A percentile compares a stretch with the other conserved stretches of the same genome.
Conservation (phyloP, 108 stramenopile species). For the Cyclotella atomus region DNA sequence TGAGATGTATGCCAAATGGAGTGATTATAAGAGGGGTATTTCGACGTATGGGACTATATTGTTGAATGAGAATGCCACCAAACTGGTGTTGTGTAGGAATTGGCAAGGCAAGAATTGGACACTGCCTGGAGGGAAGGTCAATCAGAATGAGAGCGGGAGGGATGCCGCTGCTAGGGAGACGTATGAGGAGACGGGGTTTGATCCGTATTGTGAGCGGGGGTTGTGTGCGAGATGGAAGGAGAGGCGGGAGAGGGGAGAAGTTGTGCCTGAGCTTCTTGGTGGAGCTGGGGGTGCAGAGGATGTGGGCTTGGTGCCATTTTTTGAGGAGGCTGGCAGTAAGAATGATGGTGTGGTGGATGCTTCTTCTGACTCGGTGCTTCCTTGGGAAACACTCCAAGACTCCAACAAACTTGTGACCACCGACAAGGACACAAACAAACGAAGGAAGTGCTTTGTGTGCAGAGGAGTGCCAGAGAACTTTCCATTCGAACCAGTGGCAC, state of each 20-base stretch:
- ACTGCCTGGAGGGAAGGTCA: conserved; percentile 87
- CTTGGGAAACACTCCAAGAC: conserved; percentile 63
- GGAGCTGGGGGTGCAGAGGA: conserved; percentile 1
- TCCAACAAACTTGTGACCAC: conserved; percentile 56
- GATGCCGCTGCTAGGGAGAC: conserved; percentile 86
- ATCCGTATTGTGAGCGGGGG: conserved; percentile 59
- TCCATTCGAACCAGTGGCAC: conserved; percentile 83
- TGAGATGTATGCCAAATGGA: conserved; percentile 75
- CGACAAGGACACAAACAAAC: conserved; percentile 71
- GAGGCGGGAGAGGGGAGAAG: conserved; percentile 24
- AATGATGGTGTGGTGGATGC: not conserved
- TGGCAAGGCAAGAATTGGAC: conserved; percentile 82
- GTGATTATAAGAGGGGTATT: conserved; percentile 76
- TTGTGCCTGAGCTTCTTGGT: conserved; percentile 17
- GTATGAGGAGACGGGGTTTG: conserved; percentile 94
- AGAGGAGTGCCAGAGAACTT: conserved; percentile 81
- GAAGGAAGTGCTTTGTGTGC: conserved; percentile 80
- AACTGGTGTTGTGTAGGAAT: conserved; percentile 64
- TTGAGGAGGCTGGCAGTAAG: too few species aligned
- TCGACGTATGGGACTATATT: conserved; percentile 86
- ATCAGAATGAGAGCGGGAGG: conserved; percentile 76
- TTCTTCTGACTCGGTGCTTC: conserved; percentile 3
- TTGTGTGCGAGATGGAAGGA: conserved; percentile 43
- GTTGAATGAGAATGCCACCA: conserved; percentile 58
- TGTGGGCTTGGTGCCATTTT: conserved; percentile 3